These are phyloP conservation scores for Fusarium chuoi DNA, from an alignment of 2,329 filamentous ascomycete species.

Conservation along the genomic window DNA sequence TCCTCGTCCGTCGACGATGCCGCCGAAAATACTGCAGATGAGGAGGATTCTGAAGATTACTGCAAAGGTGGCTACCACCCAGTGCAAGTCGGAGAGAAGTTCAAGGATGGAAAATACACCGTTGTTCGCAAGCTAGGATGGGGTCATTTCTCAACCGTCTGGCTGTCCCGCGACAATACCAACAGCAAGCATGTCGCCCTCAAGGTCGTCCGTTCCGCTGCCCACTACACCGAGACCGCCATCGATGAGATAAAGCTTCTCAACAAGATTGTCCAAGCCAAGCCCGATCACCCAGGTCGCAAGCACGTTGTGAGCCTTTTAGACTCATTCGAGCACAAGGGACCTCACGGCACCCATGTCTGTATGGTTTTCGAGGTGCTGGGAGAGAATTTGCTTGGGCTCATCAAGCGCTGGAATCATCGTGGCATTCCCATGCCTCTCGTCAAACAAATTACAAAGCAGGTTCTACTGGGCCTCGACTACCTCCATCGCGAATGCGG, in stretches of 20 bases:
- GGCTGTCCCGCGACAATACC: conserved; percentile 82
- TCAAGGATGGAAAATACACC: conserved; percentile 97
- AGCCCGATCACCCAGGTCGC: conserved; percentile 91
- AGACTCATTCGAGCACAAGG: conserved; percentile 97
- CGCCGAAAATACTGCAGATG: conserved; percentile 92
- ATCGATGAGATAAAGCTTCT: conserved; percentile 99
- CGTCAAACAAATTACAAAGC: conserved; percentile 98
- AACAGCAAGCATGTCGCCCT: conserved; percentile 95
- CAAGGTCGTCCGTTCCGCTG: conserved; percentile 96
- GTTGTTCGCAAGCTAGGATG: conserved; percentile 96
- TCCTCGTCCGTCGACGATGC: conserved; percentile 84
- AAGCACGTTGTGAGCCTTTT: conserved; percentile 95
- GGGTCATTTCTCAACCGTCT: conserved; percentile 99
- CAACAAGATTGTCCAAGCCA: conserved; percentile 95
- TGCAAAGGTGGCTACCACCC: conserved; percentile 99
- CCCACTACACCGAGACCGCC: conserved; percentile 98
- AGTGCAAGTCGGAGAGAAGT: conserved; percentile 92
- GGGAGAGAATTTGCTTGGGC: conserved; percentile 90
- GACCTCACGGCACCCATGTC: conserved; percentile 93
- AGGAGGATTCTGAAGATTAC: conserved; percentile 99
- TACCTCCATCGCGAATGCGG: conserved; percentile 98
- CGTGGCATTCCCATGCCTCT: conserved; percentile 95
- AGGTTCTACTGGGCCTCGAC: conserved; percentile 93
- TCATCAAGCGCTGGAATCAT: conserved; percentile 99
- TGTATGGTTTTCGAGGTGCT: conserved; percentile 99